Percentiles rank a stretch among this genome's conserved stretches.
These are phyloP conservation scores for Hypoxylon cercidicola DNA, from an alignment of 495 filamentous ascomycete species.

Conservation along the genomic window DNA sequence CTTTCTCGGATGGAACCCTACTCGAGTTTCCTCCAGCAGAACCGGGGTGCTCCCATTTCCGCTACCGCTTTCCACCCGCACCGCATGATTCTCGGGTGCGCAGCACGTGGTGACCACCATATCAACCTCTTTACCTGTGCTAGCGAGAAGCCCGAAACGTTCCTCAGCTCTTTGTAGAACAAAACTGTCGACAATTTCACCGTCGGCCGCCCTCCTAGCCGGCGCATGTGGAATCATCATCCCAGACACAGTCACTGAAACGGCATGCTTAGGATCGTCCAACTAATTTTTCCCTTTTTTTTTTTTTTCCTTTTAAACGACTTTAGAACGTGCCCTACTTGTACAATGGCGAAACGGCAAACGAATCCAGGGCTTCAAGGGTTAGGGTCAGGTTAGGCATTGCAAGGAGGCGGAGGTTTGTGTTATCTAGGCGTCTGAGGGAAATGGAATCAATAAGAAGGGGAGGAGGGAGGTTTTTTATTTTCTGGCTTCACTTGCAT, in stretches of 20 bases:
- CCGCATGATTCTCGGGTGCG: slow-evolving; percentile 87
- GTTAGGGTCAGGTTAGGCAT: no score
- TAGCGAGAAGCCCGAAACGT: slow-evolving; percentile 46
- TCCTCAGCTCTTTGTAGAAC: slow-evolving; percentile 30
- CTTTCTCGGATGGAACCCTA: slow-evolving; percentile 88
- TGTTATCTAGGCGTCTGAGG: no score
- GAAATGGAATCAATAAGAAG: no score
- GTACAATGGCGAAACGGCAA: no score
- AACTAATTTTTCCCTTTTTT: background rate
- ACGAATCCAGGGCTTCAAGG: no score
- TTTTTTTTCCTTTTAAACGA: background rate
- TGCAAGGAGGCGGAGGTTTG: no score
- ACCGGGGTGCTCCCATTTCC: slow-evolving; percentile 81
- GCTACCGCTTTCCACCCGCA: slow-evolving; percentile 95
- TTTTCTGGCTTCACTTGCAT: no score
- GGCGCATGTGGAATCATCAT: slow-evolving; percentile 1
- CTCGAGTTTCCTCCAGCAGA: slow-evolving; percentile 83
- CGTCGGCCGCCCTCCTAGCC: background rate
- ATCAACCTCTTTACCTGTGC: slow-evolving; percentile 77
- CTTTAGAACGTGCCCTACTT: background rate
- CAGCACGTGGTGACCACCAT: slow-evolving; percentile 75
- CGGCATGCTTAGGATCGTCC: background rate
- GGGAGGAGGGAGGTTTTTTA: no score
- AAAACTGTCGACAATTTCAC: background rate
- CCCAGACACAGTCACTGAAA: background rate